Conservation (phyloP, 768 basidiomycete genomes). For the Sporobolomyces pararoseus region DNA sequence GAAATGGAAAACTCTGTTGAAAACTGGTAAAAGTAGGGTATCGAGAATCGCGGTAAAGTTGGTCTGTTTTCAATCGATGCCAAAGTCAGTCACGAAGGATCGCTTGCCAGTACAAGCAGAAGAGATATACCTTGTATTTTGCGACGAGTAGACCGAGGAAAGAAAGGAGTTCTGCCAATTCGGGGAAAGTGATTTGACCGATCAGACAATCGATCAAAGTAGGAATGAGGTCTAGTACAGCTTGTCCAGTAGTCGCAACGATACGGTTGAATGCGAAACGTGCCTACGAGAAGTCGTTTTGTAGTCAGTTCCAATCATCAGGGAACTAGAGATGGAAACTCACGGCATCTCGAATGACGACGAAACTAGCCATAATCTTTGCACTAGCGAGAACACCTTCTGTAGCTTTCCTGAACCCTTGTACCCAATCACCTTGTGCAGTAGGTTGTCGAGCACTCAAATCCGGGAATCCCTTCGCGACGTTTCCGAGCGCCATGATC, state of each 20-base stretch:
- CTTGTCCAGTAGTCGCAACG: slow-evolving; percentile 79
- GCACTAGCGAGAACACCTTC: slow-evolving; percentile 81
- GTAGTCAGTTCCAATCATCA: background rate
- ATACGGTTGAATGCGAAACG: slow-evolving; percentile 91
- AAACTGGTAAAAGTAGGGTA: slow-evolving; percentile 80
- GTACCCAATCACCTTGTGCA: slow-evolving; percentile 63
- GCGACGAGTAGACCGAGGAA: slow-evolving; percentile 89
- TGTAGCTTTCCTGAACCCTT: slow-evolving; percentile 77
- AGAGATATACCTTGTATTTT: slow-evolving; percentile 85
- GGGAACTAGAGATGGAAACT: slow-evolving; percentile 46
- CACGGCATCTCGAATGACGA: slow-evolving; percentile 88
- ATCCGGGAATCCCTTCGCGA: slow-evolving; percentile 95
- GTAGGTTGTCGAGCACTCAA: slow-evolving; percentile 66
- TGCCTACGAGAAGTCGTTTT: slow-evolving; percentile 56
- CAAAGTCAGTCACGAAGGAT: background rate
- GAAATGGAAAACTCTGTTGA: slow-evolving; percentile 70
- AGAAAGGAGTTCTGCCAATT: slow-evolving; percentile 90
- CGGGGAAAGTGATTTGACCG: slow-evolving; percentile 82
- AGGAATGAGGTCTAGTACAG: slow-evolving; percentile 80
- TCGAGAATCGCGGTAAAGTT: slow-evolving; percentile 85
- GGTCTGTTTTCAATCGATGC: slow-evolving; percentile 54
- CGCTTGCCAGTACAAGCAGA: background rate
- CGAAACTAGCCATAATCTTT: slow-evolving; percentile 79
- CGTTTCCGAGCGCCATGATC: slow-evolving; percentile 88
- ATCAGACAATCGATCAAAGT: slow-evolving; percentile 85